These are phyloP conservation scores for Sporothrix brasiliensis DNA, from an alignment of 2,329 filamentous ascomycete genomes.

Conservation along the genomic window DNA sequence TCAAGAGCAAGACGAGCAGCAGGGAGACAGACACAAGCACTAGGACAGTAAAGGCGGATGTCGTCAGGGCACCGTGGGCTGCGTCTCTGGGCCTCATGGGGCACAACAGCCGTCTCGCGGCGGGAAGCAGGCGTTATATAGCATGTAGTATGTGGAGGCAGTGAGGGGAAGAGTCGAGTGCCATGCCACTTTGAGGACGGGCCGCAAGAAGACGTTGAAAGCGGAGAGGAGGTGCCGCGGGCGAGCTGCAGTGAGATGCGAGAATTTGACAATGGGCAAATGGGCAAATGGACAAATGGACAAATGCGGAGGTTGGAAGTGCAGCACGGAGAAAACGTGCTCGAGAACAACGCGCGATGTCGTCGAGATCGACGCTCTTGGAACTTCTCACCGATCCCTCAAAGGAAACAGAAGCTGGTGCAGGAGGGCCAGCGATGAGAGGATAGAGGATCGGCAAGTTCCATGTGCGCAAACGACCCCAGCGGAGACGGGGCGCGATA, in stretches of 20 bases:
- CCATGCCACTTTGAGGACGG: slow-evolving; percentile 9
- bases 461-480: background rate
- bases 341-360: slow-evolving; percentile 4
- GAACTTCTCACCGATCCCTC: background rate
- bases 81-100: slow-evolving; percentile 25
- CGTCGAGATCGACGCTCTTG: slow-evolving; percentile 3
- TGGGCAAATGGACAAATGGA: too few relatives aligned
- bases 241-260: slow-evolving; percentile 7
- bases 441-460: slow-evolving; percentile 17
- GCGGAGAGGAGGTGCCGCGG: background rate
- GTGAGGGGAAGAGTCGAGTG: background rate
- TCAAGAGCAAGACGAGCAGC: slow-evolving; percentile 26
- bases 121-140: slow-evolving; percentile 29
- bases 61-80: slow-evolving; percentile 22
- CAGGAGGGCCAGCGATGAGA: slow-evolving; percentile 7
- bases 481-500: slow-evolving; percentile 14
- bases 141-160: slow-evolving; percentile 1
- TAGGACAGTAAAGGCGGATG: slow-evolving; percentile 25
- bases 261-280: too few relatives aligned
- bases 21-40: slow-evolving; percentile 31
- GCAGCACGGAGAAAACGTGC: slow-evolving; percentile 1
- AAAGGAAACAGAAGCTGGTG: background rate
- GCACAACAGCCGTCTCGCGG: slow-evolving; percentile 18
- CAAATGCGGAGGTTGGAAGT: background rate
- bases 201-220: background rate